A percentile compares a stretch with the other conserved stretches of the same genome.
phyloP scores from a whole-genome alignment of 176 grass and related monocot genomes.

The Alopecurus myosuroides region DNA sequence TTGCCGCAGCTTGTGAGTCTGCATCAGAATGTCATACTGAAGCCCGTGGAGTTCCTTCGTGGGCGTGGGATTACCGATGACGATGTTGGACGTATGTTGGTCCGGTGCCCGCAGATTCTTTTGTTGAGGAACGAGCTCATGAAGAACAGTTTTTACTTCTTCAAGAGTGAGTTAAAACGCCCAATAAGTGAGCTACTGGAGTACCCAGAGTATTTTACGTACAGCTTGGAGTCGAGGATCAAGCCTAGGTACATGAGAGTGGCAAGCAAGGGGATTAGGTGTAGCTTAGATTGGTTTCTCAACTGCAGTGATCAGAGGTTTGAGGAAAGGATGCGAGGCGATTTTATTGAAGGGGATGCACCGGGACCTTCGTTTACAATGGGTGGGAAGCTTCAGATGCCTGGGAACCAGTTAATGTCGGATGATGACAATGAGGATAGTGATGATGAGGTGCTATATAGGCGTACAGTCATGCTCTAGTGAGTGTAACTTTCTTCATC shows the following conservation, averaged over 20 bases:
- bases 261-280: conserved; percentile 58
- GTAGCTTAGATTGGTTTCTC: conserved; percentile 88
- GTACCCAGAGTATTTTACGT: conserved; percentile 92
- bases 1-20: conserved; percentile 87
- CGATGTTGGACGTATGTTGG: conserved; percentile 65
- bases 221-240: conserved; percentile 91
- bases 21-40: conserved; percentile 75
- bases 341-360: conserved; percentile 80
- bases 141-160: conserved; percentile 93
- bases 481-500: conserved; percentile 38
- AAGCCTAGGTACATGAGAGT: conserved; percentile 79
- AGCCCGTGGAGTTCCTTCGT: conserved; percentile 67
- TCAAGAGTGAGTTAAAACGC: conserved; percentile 82
- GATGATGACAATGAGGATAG: conserved; percentile 75
- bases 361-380: conserved; percentile 75
- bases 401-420: conserved; percentile 49
- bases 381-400: conserved; percentile 92
- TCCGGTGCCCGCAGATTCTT: conserved; percentile 76
- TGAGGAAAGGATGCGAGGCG: conserved; percentile 78
- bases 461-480: conserved; percentile 83
- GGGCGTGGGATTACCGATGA: conserved; percentile 61
- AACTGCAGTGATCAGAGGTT: conserved; percentile 95
- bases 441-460: conserved; percentile 87
- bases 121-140: conserved; percentile 56
- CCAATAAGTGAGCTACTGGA: conserved; percentile 69